A percentile compares a stretch with the other conserved stretches of the same genome.
Conservation (phyloP, 2,329 filamentous ascomycete species). For the Chalaropsis thielavioides region DNA sequence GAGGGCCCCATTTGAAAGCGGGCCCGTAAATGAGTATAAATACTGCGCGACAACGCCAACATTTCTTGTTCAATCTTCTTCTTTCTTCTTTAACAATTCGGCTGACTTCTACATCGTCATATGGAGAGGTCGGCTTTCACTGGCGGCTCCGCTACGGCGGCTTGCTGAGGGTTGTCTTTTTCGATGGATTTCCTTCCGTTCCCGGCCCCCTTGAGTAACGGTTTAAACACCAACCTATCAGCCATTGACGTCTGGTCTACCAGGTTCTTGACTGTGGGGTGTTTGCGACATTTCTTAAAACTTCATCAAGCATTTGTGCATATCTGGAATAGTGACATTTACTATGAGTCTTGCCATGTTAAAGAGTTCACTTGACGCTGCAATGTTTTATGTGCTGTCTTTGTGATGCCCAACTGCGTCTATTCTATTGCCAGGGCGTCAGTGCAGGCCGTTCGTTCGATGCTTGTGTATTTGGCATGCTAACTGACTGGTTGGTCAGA, state of each 20-base stretch:
- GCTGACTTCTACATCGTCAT: slow-evolving; percentile 37
- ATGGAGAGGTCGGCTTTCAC: slow-evolving; percentile 31
- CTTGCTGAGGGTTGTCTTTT: slow-evolving; percentile 39
- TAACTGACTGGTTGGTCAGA: too few relatives aligned
- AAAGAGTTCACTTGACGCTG: too few relatives aligned
- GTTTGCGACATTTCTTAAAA: slow-evolving; percentile 30
- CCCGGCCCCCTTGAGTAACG: slow-evolving; percentile 37
- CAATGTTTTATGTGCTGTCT: slow-evolving; percentile 13
- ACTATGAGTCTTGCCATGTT: too few relatives aligned
- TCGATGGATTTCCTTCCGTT: slow-evolving; percentile 41
- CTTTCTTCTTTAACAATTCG: slow-evolving; percentile 32
- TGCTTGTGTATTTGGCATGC: too few relatives aligned
- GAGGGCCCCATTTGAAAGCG: slow-evolving; percentile 5
- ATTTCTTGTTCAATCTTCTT: slow-evolving; percentile 19
- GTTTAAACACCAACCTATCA: slow-evolving; percentile 34
- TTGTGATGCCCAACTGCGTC: background rate
- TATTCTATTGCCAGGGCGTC: too few relatives aligned
- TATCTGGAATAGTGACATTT: too few relatives aligned
- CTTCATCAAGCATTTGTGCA: background rate
- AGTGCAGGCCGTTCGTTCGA: too few relatives aligned
- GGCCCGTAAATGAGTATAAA: slow-evolving; percentile 16
- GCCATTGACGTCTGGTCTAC: slow-evolving; percentile 28
- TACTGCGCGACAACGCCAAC: slow-evolving; percentile 7
- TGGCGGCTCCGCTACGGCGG: slow-evolving; percentile 39
- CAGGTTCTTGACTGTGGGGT: slow-evolving; percentile 39